Base-by-base conservation (phyloP, 306 rosid species). In the Castanea crenata region DNA sequence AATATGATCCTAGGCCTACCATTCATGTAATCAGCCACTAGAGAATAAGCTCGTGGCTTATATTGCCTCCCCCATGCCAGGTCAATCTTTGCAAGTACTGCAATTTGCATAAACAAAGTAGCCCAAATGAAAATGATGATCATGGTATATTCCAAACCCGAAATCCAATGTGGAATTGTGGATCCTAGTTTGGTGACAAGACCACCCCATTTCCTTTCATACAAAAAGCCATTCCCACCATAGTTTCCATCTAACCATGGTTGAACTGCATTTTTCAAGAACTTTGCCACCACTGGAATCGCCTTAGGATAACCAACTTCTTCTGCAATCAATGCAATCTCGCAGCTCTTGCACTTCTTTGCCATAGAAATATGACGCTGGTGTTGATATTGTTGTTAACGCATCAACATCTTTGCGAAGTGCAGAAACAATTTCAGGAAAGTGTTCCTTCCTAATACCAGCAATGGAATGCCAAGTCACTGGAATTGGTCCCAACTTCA, bases 321-420 rank as follows among this genome's bases (percentile, higher is more conserved):
- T 80, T 95, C 97, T 5, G 99, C 99, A 80, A 95, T 86, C 85
- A 95, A 70, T 8, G 94, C 99, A 95, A 67, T 85, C 99, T 91
- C 0, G 99, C 99, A 1, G 94, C 97, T 73, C 97, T 86, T 0
- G 94, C 97, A 95, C 61, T 81, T 77, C 74, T 63, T 94, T 95
- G 23, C 92, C 99, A 70, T 90, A 92, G 55, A 81, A 92, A 44
- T 95, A 95, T 1, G 97, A 90, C 2, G 95, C 83, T 1, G 55
- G 80, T 1, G 95, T 95, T 0, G 81, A 5, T 70, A 90, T 85
- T 4, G 77, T 69, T 0, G 88, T 69, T 0, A 95, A 73, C 0
- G 61, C 92, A 6, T 84, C 88, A 29, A 95, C 97, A 83, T 95
- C 97, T 58, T 79, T 85, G 6, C 29, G 5, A 29, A 95, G 92